These are phyloP conservation scores for Aspergillus sp. DNA, from an alignment of 2,329 filamentous ascomycete genomes.

Conservation along the genomic window DNA sequence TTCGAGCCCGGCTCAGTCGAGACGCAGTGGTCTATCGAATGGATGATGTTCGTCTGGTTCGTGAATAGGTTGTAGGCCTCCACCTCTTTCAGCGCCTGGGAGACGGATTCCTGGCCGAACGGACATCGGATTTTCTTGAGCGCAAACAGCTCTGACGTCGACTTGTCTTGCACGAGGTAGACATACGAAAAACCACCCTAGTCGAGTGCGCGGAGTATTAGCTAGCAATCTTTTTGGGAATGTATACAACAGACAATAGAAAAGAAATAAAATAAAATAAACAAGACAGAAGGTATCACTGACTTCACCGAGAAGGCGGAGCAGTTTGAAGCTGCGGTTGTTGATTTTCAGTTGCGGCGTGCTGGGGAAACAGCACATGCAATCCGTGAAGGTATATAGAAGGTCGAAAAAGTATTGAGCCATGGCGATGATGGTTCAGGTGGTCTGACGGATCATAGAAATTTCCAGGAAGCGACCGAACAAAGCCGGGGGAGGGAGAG, in stretches of 20 bases:
- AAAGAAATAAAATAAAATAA: too few relatives aligned
- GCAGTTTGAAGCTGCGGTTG: constrained; percentile 89
- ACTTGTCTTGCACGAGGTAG: constrained; percentile 93
- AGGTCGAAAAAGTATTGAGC: constrained; percentile 84
- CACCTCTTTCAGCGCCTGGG: constrained; percentile 93
- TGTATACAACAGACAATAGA: background rate
- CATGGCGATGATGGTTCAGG: constrained; percentile 49
- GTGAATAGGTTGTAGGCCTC: constrained; percentile 92
- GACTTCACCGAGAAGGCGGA: constrained; percentile 89
- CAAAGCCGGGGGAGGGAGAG: background rate
- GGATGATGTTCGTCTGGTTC: constrained; percentile 81
- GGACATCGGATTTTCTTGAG: constrained; percentile 99
- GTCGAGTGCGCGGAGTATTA: background rate
- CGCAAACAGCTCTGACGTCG: constrained; percentile 79
- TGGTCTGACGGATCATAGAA: background rate
- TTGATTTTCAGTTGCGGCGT: constrained; percentile 96
- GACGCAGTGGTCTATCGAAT: constrained; percentile 78
- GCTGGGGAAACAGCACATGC: constrained; percentile 93
- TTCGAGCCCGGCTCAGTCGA: constrained; percentile 65
- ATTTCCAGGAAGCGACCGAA: background rate
- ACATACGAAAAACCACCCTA: constrained; percentile 98
- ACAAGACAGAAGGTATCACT: constrained; percentile 17
- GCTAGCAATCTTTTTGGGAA: background rate
- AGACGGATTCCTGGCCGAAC: constrained; percentile 93
- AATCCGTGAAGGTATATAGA: constrained; percentile 88